Evolutionary conservation across 2,329 filamentous ascomycete genomes (phyloP), one percentile per base, ranked within the genome.

Genomic region (Colletotrichum phormii): DNA sequence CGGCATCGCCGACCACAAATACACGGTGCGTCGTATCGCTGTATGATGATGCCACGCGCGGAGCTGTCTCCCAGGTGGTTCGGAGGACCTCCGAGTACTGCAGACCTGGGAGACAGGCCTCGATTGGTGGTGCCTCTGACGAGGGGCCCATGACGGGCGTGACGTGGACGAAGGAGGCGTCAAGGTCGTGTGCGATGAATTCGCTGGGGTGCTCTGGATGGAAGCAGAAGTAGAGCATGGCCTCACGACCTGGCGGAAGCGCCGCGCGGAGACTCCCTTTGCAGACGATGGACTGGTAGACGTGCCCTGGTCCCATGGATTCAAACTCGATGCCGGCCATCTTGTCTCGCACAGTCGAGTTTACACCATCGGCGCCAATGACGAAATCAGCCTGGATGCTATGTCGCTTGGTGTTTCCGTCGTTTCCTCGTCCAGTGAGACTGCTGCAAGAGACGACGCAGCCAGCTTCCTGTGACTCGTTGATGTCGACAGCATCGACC

Each of bases 1-100:
- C 88, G 0, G 88, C 88, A 67, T 91, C 89, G 3, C 89, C 89
- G 7, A 86, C 87, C 0, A 90, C 80, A n/a, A 71, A 71, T 29
- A 71, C 57, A 15, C 64, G 58, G 75, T 77, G 60, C 83, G 84
- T 12, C 81, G 29, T 9, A 13, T 71, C 58, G 12, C 51, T 58
- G 6, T 68, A 71, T 15, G 69, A 68, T 29, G 51, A 62, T 33
- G 64, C 69, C 29, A 71, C 57, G 6, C 69, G 22, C 7, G 69
- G 69, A 5, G 57, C 58, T 18, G 69, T 71, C 64, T 71, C 64
- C 69, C 69, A 68, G 35, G 58, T 63, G 42, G 64, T 68, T 9
- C 64, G 69, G n/a, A 71, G 64, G 11, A 58, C 31, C 35, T 68
- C 69, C 5, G 69, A 42, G 49, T 58, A 71, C 5, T 58, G 57